A percentile compares a stretch with the other conserved stretches of the same genome.
Conservation (phyloP, 2,329 filamentous ascomycete species). For the Penicillium corylophilum region DNA sequence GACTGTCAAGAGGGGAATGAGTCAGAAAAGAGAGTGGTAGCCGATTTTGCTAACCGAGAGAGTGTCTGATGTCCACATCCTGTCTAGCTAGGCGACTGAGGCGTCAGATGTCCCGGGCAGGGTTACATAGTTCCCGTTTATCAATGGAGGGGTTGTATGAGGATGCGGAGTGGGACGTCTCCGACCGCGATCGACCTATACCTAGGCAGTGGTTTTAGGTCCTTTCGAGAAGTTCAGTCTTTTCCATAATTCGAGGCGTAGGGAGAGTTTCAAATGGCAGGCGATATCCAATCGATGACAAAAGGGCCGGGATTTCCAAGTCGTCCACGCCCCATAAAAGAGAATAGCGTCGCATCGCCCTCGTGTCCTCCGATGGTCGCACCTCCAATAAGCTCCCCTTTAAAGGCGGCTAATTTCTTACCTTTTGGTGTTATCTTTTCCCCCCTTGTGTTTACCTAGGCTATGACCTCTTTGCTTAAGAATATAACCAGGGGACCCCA, state of each 20-base stretch:
- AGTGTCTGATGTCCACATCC: neutral
- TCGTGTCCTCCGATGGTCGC: constrained; percentile 36
- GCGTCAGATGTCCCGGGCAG: constrained; percentile 14
- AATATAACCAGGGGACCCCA: neutral
- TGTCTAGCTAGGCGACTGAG: neutral
- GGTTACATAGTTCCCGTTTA: constrained; percentile 26
- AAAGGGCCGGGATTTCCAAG: constrained; percentile 10
- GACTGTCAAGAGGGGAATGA: neutral
- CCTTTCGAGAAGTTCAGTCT: neutral
- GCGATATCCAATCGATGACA: neutral
- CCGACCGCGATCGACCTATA: constrained; percentile 7
- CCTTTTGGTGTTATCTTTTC: constrained; percentile 1
- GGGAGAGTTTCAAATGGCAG: constrained; percentile 9
- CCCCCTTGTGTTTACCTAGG: neutral
- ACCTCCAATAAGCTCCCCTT: constrained; percentile 19
- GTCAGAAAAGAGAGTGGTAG: constrained; percentile 2
- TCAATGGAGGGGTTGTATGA: constrained; percentile 6
- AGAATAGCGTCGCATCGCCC: constrained; percentile 36
- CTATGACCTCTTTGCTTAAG: neutral
- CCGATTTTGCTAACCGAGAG: constrained; percentile 15
- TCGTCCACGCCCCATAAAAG: constrained; percentile 15
- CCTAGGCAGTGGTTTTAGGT: neutral
- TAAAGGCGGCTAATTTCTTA: neutral
- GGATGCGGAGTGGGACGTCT: constrained; percentile 9
- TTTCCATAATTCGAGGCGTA: neutral